Evolutionary conservation across 2,329 filamentous ascomycete genomes (phyloP).

Genomic region (Chalara sp.): DNA sequence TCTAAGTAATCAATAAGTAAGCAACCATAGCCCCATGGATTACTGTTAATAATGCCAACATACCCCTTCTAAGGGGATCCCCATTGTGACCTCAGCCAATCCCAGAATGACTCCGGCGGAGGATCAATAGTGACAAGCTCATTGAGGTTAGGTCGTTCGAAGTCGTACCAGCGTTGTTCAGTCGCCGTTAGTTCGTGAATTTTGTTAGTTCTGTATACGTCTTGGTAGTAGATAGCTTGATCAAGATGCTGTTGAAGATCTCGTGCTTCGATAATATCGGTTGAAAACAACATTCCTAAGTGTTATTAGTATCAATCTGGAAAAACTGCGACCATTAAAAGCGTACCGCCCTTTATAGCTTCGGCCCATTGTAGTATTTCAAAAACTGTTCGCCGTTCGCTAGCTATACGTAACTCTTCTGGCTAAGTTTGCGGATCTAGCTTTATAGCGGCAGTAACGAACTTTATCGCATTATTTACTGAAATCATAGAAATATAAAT

Average conservation of each 20-base stretch:
- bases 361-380: slow-evolving; percentile 48
- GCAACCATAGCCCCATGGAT: no score
- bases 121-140: slow-evolving; percentile 35
- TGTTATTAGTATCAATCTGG: slow-evolving; percentile 2
- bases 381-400: slow-evolving; percentile 54
- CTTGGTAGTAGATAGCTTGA: slow-evolving; percentile 26
- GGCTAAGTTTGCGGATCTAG: slow-evolving; percentile 57
- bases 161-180: slow-evolving; percentile 61
- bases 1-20: no score
- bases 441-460: slow-evolving; percentile 63
- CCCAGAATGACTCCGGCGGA: slow-evolving; percentile 41
- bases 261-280: slow-evolving; percentile 15
- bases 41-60: no score
- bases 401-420: slow-evolving; percentile 59
- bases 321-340: not conserved
- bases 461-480: slow-evolving; percentile 62
- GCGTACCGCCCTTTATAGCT: slow-evolving; percentile 42
- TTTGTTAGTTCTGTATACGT: slow-evolving; percentile 42
- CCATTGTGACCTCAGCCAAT: slow-evolving; percentile 49
- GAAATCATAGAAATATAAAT: slow-evolving; percentile 62
- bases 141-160: slow-evolving; percentile 54
- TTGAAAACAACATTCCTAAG: slow-evolving; percentile 12
- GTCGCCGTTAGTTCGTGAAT: slow-evolving; percentile 61
- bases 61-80: no score
- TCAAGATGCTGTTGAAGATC: slow-evolving; percentile 14